These are phyloP conservation scores for Inga laurina DNA, from an alignment of 306 rosid genomes.

Conservation along the genomic window DNA sequence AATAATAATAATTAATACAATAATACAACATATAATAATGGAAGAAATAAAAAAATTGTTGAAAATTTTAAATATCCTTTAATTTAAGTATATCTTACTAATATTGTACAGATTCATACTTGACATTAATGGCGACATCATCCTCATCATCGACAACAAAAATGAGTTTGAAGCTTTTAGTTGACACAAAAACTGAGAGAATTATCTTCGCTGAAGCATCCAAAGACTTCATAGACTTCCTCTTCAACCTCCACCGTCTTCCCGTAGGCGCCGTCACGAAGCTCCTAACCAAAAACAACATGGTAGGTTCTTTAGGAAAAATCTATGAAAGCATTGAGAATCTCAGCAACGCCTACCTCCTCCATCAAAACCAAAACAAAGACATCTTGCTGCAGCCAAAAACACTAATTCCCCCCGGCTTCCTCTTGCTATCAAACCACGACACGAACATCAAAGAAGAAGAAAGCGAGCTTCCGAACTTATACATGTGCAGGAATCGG, in stretches of 20 bases:
- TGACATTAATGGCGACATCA: background rate
- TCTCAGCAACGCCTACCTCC: conserved; percentile 32
- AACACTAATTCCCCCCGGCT: background rate
- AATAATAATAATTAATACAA: no score
- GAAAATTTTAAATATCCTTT: no score
- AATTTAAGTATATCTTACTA: background rate
- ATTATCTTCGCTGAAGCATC: conserved; percentile 57
- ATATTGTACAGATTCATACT: background rate
- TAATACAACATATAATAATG: no score
- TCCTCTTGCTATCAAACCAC: background rate
- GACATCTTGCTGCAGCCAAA: conserved; percentile 38
- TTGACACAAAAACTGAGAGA: conserved; percentile 35
- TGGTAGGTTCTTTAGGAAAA: conserved; percentile 50
- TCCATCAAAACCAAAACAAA: conserved; percentile 31
- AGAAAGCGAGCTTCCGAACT: background rate
- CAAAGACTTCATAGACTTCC: conserved; percentile 48
- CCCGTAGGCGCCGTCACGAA: conserved; percentile 31
- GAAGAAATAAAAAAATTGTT: no score
- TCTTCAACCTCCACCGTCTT: conserved; percentile 38
- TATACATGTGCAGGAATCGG: background rate
- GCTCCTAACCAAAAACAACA: conserved; percentile 31
- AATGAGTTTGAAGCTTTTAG: conserved; percentile 38
- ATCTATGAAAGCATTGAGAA: conserved; percentile 48
- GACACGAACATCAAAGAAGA: background rate
- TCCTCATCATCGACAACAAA: conserved; percentile 3